Percentiles rank a stretch among this genome's conserved stretches.
phyloP scores from a whole-genome alignment of 371 early-diverging fungal genomes.

The Zopfochytrium polystomum region DNA sequence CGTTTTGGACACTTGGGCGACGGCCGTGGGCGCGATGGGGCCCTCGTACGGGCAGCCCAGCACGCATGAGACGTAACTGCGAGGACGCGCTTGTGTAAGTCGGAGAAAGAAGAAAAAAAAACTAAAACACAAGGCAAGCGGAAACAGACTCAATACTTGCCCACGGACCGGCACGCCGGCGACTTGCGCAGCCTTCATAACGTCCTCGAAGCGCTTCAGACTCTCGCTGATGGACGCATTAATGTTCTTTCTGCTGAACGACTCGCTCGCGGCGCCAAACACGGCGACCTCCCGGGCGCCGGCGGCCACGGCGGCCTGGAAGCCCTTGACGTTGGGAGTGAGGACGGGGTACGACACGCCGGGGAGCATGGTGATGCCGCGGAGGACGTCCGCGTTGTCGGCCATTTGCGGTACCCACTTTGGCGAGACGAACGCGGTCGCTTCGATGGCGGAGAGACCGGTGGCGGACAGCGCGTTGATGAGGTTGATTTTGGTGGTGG shows the following conservation, averaged over 20 bases:
- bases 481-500: slow-evolving; percentile 75
- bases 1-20: slow-evolving; percentile 70
- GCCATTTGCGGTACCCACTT: slow-evolving; percentile 98
- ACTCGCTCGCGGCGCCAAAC: slow-evolving; percentile 87
- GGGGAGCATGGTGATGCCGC: slow-evolving; percentile 56
- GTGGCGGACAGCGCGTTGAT: slow-evolving; percentile 74
- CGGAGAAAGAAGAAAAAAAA: slow-evolving; percentile 3
- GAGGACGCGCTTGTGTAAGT: slow-evolving; percentile 38
- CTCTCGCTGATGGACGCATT: slow-evolving; percentile 89
- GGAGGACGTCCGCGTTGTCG: slow-evolving; percentile 75
- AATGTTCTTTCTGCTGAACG: slow-evolving; percentile 87
- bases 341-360: slow-evolving; percentile 84
- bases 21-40: slow-evolving; percentile 62
- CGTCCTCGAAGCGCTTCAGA: slow-evolving; percentile 65
- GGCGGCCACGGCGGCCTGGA: slow-evolving; percentile 73
- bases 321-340: slow-evolving; percentile 87
- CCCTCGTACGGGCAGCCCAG: slow-evolving; percentile 96
- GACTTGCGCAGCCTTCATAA: slow-evolving; percentile 67
- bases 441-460: slow-evolving; percentile 86
- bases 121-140: too few relatives aligned
- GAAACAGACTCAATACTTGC: slow-evolving; percentile 36
- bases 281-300: slow-evolving; percentile 81
- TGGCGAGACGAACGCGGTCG: slow-evolving; percentile 94
- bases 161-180: slow-evolving; percentile 77
- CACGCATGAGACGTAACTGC: slow-evolving; percentile 91